Evolutionary conservation across 2,329 filamentous ascomycete genomes (phyloP), one percentile per base, ranked within the genome.

Genomic region (Akanthomyces dipterigenus): DNA sequence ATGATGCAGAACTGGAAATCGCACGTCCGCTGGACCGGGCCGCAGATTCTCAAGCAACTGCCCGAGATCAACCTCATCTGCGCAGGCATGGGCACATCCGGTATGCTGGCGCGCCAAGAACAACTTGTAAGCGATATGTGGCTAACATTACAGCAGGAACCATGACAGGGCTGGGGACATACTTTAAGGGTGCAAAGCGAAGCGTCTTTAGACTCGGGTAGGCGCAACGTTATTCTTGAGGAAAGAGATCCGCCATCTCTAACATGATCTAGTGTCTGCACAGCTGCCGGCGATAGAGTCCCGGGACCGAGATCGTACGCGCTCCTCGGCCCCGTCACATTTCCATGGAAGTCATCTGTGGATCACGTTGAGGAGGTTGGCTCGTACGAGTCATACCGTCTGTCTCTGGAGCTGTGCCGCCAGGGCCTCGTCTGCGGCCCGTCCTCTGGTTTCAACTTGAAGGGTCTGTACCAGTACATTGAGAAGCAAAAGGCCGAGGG

Each of bases 361-460:
- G 83, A 87, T 65, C 69, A 72, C 1, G 78, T 86, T 9, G 82
- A 85, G 61, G 77, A 84, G 56, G 82, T 87, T 1, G 78, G 77
- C 2, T 85, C 82, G 0, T 70, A 74, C 8, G 79, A 84, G 42
- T 82, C 84, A 0, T 87, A 78, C 67, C 71, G 73, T 0, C 63
- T 81, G 8, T 86, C 83, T 0, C 68, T 87, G 31, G 72, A 80
- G 14, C 72, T 88, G 1, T 84, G 78, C 26, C 76, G 84, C 1
- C 74, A 85, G 55, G 84, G 85, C 0, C 70, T 87, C 7, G 75
- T 87, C 7, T 84, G 80, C 45, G 85, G 85, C 0, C 85, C 85
- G 0, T 86, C 83, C 0, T 86, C 83, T 0, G 84, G 85, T 0
- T 82, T 85, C 66, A 84, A 82, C 58, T 71, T 87, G 1, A 66